Evolutionary conservation across 441 rosid species (phyloP).

Genomic region (Adansonia grandidieri): DNA sequence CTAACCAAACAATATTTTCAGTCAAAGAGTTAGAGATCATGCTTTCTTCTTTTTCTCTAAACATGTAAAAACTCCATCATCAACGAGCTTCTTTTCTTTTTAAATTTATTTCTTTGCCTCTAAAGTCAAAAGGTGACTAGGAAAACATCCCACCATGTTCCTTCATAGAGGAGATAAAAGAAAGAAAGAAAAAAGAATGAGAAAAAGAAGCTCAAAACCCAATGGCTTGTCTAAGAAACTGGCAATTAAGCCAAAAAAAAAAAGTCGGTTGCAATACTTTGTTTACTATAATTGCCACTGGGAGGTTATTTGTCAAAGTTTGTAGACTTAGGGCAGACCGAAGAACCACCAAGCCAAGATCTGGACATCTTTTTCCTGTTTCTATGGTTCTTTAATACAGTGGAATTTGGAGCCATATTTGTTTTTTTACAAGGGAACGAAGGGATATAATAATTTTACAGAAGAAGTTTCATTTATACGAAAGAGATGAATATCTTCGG

Average conservation of each 20-base stretch:
- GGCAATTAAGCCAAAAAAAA: background rate
- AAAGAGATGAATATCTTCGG: too few species aligned
- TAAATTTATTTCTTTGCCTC: constrained; percentile 19
- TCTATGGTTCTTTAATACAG: too few species aligned
- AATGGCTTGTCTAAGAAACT: constrained; percentile 11
- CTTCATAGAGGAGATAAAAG: constrained; percentile 30
- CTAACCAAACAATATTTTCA: constrained; percentile 15
- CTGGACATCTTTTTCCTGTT: too few species aligned
- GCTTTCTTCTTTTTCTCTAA: constrained; percentile 36
- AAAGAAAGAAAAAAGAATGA: background rate
- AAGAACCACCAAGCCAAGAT: too few species aligned
- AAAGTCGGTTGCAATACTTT: too few species aligned
- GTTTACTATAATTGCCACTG: too few species aligned
- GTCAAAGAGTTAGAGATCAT: constrained; percentile 35
- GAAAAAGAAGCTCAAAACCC: constrained; percentile 22
- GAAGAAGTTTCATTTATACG: too few species aligned
- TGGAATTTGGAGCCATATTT: background rate
- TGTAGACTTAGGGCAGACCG: too few species aligned
- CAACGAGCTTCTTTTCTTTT: constrained; percentile 31
- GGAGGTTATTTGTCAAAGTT: too few species aligned
- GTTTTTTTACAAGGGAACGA: background rate
- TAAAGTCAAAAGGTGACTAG: constrained; percentile 54
- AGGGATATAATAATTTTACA: too few species aligned
- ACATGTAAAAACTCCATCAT: constrained; percentile 45
- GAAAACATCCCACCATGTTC: constrained; percentile 45